These are phyloP conservation scores for Poteriospumella lacustris DNA, from an alignment of 108 stramenopile species.

Conservation along the genomic window DNA sequence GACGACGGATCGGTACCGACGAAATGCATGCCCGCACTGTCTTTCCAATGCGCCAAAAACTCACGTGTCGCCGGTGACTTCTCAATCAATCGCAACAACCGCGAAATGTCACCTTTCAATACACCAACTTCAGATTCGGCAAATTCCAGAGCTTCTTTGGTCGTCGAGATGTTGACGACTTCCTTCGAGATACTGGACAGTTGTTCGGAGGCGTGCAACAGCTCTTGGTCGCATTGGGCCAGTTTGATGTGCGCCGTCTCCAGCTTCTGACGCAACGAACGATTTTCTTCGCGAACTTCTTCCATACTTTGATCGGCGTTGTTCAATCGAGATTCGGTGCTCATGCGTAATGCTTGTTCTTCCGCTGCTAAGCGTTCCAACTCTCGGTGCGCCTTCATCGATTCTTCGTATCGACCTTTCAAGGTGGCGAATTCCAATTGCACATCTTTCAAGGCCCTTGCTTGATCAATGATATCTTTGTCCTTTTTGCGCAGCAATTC, in stretches of 20 bases:
- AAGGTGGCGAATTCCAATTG: slow-evolving; percentile 6
- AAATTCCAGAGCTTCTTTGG: neutral
- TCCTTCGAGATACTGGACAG: neutral
- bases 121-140: slow-evolving; percentile 25
- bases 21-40: slow-evolving; percentile 10
- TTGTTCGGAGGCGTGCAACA: slow-evolving; percentile 16
- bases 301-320: neutral
- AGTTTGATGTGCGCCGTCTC: neutral
- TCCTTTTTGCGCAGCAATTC: neutral
- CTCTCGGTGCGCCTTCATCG: neutral
- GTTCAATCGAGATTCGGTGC: neutral
- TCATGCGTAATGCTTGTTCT: slow-evolving; percentile 2
- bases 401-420: slow-evolving; percentile 17
- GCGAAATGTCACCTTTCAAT: slow-evolving; percentile 24
- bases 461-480: neutral
- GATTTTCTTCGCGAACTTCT: slow-evolving; percentile 3
- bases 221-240: slow-evolving; percentile 11
- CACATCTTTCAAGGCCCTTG: neutral
- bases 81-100: slow-evolving; percentile 16
- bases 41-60: slow-evolving; percentile 21
- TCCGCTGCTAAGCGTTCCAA: neutral
- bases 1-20: neutral
- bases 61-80: neutral
- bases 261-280: neutral
- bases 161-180: neutral